Evolutionary conservation across 768 basidiomycete species (phyloP).

Genomic region (Boletus coccyginus): DNA sequence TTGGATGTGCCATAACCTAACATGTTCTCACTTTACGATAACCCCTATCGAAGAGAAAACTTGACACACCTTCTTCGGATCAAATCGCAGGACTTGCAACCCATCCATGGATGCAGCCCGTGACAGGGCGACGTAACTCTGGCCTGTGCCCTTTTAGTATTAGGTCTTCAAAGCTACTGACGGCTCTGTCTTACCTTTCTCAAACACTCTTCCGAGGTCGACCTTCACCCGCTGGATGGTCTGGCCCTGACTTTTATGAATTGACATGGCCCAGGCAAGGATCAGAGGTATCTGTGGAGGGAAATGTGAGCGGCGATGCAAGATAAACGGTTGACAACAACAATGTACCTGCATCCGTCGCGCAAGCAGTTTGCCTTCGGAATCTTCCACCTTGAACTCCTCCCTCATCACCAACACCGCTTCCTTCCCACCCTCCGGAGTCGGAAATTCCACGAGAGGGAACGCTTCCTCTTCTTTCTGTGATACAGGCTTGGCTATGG

Average conservation of each 20-base stretch:
- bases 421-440: conserved; percentile 39
- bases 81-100: conserved; percentile 52
- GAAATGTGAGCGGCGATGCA: background rate
- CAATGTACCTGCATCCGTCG: conserved; percentile 42
- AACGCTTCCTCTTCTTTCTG: conserved; percentile 41
- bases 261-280: conserved; percentile 74
- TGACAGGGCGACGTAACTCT: conserved; percentile 50
- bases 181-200: conserved; percentile 37
- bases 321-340: background rate
- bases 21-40: background rate
- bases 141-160: conserved; percentile 30
- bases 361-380: conserved; percentile 48
- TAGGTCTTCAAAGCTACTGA: too few relatives aligned
- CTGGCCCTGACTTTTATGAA: conserved; percentile 78
- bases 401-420: conserved; percentile 49
- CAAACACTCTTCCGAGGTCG: conserved; percentile 66
- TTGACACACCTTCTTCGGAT: conserved; percentile 45
- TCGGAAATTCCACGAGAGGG: conserved; percentile 48
- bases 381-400: conserved; percentile 52
- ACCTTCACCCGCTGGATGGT: conserved; percentile 65
- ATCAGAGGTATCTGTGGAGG: conserved; percentile 61
- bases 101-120: conserved; percentile 53
- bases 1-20: conserved; percentile 43
- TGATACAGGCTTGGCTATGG: conserved; percentile 25
- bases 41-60: background rate